Conservation (phyloP, 495 filamentous ascomycete species). For the Peziza echinospora region DNA sequence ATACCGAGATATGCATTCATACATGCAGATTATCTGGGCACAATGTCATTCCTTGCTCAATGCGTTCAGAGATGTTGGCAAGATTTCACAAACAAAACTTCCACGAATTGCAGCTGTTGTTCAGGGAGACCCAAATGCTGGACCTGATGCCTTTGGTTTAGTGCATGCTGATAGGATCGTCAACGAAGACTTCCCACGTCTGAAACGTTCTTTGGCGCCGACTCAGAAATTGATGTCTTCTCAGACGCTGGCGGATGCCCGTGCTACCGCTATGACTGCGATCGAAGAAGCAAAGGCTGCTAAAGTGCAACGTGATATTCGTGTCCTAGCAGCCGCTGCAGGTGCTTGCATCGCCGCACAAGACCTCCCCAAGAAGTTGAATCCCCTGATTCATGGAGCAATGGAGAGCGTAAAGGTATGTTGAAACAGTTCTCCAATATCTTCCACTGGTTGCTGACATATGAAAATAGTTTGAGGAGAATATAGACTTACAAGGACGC, state of each 20-base stretch:
- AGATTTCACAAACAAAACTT: constrained; percentile 47
- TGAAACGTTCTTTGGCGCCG: constrained; percentile 66
- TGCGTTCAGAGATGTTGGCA: constrained; percentile 67
- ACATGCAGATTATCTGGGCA: constrained; percentile 64
- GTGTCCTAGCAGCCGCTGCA: constrained; percentile 68
- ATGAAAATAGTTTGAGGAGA: constrained; percentile 49
- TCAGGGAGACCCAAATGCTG: constrained; percentile 76
- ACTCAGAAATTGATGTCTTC: constrained; percentile 61
- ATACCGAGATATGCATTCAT: constrained; percentile 75
- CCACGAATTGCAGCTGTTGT: constrained; percentile 69
- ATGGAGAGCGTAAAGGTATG: constrained; percentile 79
- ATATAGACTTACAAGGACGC: constrained; percentile 66
- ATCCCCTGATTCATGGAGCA: constrained; percentile 71
- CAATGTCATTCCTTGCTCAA: constrained; percentile 79
- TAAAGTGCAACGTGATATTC: constrained; percentile 65
- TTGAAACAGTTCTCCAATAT: not conserved
- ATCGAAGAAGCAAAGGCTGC: constrained; percentile 56
- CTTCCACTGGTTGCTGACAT: not conserved
- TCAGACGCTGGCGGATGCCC: constrained; percentile 53
- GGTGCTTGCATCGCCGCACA: constrained; percentile 71
- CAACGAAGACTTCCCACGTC: constrained; percentile 55
- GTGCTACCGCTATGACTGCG: constrained; percentile 39
- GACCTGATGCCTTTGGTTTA: constrained; percentile 76
- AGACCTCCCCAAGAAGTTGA: constrained; percentile 74
- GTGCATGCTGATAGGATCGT: constrained; percentile 69